Evolutionary conservation across 768 basidiomycete genomes (phyloP), one percentile per base, ranked within the genome.

Genomic region (Calocybe gangraenosa): DNA sequence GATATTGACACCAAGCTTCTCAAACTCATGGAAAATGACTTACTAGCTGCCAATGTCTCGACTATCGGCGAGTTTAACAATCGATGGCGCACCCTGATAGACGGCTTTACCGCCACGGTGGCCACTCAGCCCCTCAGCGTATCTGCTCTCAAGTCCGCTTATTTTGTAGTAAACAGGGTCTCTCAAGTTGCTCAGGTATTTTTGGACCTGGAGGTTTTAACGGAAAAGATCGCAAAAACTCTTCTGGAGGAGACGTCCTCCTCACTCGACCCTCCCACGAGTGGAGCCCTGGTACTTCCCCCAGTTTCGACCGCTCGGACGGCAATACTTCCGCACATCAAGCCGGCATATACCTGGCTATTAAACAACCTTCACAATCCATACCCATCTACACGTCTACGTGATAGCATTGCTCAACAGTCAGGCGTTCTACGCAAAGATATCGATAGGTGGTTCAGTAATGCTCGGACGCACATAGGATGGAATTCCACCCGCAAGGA

Each of bases 311-410:
- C n/a, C n/a, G n/a, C n/a, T n/a, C n/a, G n/a, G 40, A 49, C 2
- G 14, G 31, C 0, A 57, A 28, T 15, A 9, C 40, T 33, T 7
- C 33, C 22, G 3, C 65, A 65, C 40, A 58, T 67, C 44, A 56
- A 54, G 22, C 58, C 61, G 1, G 60, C 67, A 0, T 65, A 70
- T 44, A 46, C 39, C 3, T 81, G 78, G 77, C 51, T 80, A 1
- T 17, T 75, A 1, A 35, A 55, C 0, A 71, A 81, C 36, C 40
- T 81, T 0, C 70, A 76, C 36, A 68, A 78, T 47, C 80, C 80
- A 0, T 81, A 81, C 44, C 80, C 80, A 0, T 51, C 66, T 0
- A 63, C 47, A 13, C 56, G 59, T 11, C 43, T 59, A 15, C 68
- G 69, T 18, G 34, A 40, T 0, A 17, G 38, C 0, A 56, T 79